phyloP scores from a whole-genome alignment of 768 basidiomycete genomes.

The Gelatoporia subvermispora region DNA sequence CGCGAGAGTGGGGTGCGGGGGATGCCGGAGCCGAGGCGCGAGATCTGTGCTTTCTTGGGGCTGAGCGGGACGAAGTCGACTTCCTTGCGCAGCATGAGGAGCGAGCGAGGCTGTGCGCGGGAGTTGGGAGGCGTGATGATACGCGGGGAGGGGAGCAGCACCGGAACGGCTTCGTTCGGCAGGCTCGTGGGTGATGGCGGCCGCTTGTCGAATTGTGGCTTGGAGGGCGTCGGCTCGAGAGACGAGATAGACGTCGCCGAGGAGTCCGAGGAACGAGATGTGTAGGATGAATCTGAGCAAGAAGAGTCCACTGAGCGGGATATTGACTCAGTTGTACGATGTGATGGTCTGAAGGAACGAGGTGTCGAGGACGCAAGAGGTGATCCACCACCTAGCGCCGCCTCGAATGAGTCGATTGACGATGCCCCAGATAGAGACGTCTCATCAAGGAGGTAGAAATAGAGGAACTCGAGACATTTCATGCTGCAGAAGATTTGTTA shows the following conservation, averaged over 20 bases:
- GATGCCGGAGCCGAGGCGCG: conserved; percentile 28
- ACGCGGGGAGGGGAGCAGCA: conserved; percentile 11
- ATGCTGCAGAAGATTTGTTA: conserved; percentile 47
- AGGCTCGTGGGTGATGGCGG: conserved; percentile 8
- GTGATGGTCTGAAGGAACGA: conserved; percentile 1
- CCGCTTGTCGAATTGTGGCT: conserved; percentile 1
- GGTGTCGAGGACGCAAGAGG: conserved; percentile 13
- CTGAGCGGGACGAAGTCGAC: conserved; percentile 72
- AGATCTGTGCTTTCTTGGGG: conserved; percentile 49
- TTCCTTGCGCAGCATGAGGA: conserved; percentile 66
- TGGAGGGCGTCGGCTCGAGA: conserved; percentile 6
- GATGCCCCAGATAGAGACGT: conserved; percentile 25
- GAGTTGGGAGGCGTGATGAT: conserved; percentile 15
- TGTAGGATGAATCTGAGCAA: conserved; percentile 2
- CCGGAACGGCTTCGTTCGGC: conserved; percentile 2
- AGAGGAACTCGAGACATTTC: conserved; percentile 94
- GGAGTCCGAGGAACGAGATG: conserved; percentile 15
- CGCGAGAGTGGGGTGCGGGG: conserved; percentile 8
- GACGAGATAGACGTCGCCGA: conserved; percentile 11
- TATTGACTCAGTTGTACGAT: neutral
- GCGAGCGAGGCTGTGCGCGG: conserved; percentile 37
- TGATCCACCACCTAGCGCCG: conserved; percentile 8
- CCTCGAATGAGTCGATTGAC: neutral
- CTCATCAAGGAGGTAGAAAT: conserved; percentile 92
- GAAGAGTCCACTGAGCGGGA: conserved; percentile 2